These are phyloP conservation scores for Chalciporus sp. DNA, from an alignment of 1,284 basidiomycete genomes.

Conservation along the genomic window DNA sequence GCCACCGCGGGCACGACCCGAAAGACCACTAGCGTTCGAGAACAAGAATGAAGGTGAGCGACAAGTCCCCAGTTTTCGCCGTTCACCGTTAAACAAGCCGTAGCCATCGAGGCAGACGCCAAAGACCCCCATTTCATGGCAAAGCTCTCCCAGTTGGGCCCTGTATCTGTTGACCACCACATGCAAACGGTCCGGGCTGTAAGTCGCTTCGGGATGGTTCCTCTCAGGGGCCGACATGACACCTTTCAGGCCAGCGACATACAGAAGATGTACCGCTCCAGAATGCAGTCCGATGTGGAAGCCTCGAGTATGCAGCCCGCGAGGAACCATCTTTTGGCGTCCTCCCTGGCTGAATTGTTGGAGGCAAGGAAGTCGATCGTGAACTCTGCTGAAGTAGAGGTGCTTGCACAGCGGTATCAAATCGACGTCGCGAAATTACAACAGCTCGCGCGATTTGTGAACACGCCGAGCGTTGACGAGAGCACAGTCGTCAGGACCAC, in stretches of 20 bases:
- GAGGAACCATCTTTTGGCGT: conserved; percentile 54
- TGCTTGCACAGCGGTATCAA: conserved; percentile 56
- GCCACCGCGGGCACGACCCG: conserved; percentile 11
- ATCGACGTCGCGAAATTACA: conserved; percentile 60
- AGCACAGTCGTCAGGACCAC: conserved; percentile 49
- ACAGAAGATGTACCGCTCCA: conserved; percentile 53
- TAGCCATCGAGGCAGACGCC: conserved; percentile 72
- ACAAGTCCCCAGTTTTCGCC: background rate
- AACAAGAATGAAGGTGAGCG: conserved; percentile 51
- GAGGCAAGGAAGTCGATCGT: conserved; percentile 64
- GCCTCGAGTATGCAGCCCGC: conserved; percentile 41
- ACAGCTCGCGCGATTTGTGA: conserved; percentile 63
- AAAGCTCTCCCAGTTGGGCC: conserved; percentile 72
- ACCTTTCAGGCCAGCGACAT: conserved; percentile 35
- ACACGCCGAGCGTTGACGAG: conserved; percentile 67
- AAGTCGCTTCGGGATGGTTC: conserved; percentile 27
- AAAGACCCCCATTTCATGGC: conserved; percentile 77
- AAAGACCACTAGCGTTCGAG: conserved; percentile 49
- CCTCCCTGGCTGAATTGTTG: conserved; percentile 61
- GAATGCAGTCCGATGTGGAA: conserved; percentile 55
- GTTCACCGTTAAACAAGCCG: background rate
- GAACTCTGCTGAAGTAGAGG: conserved; percentile 35
- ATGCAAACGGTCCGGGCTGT: conserved; percentile 60
- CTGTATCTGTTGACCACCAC: conserved; percentile 71
- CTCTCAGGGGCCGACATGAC: background rate